Base-by-base conservation (phyloP, 495 filamentous ascomycete species). In the Daldinia decipiens region DNA sequence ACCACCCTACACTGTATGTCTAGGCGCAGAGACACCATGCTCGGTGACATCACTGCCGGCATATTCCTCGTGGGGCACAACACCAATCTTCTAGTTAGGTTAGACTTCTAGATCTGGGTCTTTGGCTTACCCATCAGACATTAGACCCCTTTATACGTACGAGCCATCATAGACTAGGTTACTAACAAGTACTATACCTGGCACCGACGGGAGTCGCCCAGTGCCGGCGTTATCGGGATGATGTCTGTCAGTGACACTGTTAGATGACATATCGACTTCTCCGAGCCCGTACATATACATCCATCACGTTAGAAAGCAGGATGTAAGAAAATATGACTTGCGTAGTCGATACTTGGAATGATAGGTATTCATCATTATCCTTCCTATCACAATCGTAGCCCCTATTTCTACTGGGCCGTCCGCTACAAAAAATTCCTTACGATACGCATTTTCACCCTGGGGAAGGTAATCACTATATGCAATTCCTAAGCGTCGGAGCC, bases 21-120 rank as follows among this genome's bases (percentile, higher is more conserved):
- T 58, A 43, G 40, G 51, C n/a, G 55, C 4, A 58, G 52, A 15
- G 31, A 45, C 5, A 27, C 34, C 19, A 17, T 67, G 62, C 57
- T 26, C 54, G 21, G 68, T 71, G 68, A 71, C 68, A 71, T 71
- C 68, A 71, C 43, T 4, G 43, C 26, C 55, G 32, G 34, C 39
- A 24, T 61, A 19, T 43, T 13, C 21, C 24, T 62, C 59, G 68
- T 52, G 57, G 68, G 62, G 57, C 66, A 53, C 62, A 61, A 58
- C 50, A 58, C 52, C 56, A 39, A 71, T 26, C 43, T 34, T 34
- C 31, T 32, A n/a, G n/a, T n/a, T n/a, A n/a, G n/a, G n/a, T n/a
- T n/a, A 34, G 6, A 5, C 27, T 29, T 61, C 56, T 66, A 66
- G 62, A 47, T 34, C 17, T 39, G n/a, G 62, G 40, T n/a, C 29